Conservation (phyloP, 2,329 filamentous ascomycete genomes). For the Eutypa lata region DNA sequence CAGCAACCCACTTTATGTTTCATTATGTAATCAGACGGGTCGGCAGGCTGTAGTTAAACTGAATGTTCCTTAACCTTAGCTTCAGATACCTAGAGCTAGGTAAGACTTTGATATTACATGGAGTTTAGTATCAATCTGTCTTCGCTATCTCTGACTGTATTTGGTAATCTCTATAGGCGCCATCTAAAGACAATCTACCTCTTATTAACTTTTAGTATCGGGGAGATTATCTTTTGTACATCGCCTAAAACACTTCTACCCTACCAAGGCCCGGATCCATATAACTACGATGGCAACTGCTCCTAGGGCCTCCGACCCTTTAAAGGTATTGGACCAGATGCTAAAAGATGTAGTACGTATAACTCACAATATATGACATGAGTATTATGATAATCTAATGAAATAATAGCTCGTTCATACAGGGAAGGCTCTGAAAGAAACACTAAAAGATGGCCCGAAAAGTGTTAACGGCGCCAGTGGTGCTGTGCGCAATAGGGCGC, state of each 20-base stretch:
- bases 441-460: conserved; percentile 42
- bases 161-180: too few species aligned
- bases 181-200: too few species aligned
- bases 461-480: conserved; percentile 29
- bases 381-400: conserved; percentile 8
- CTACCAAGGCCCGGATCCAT: too few species aligned
- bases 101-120: too few species aligned
- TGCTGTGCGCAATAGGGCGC: conserved; percentile 39
- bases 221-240: too few species aligned
- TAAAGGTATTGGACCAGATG: conserved; percentile 49
- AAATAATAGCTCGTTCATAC: conserved; percentile 52
- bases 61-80: background rate
- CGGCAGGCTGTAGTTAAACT: background rate
- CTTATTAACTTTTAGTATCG: too few species aligned
- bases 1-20: background rate
- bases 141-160: too few species aligned
- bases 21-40: background rate
- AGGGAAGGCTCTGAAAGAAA: conserved; percentile 53
- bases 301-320: conserved; percentile 25
- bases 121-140: too few species aligned
- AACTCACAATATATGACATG: background rate
- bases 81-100: too few species aligned
- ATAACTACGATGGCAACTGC: background rate
- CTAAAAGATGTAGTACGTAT: conserved; percentile 53
- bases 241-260: too few species aligned